These are phyloP conservation scores for Wickerhamomyces kurtzmanii DNA, from an alignment of 805 yeast genomes.

Conservation along the genomic window DNA sequence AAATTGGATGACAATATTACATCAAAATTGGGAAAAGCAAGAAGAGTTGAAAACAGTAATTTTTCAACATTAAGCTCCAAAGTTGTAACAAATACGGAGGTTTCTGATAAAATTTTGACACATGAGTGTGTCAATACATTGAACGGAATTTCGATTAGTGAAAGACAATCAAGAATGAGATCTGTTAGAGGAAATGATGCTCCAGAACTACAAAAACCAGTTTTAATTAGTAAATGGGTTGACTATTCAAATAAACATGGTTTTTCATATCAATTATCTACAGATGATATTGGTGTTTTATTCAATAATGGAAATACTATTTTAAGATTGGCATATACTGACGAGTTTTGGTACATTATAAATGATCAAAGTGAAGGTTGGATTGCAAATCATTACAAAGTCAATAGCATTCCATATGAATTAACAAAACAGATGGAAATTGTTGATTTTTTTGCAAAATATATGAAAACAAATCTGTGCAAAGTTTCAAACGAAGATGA, in stretches of 20 bases:
- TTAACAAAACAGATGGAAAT: slow-evolving; percentile 71
- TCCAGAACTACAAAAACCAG: slow-evolving; percentile 34
- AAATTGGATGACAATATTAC: slow-evolving; percentile 21
- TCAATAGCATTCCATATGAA: slow-evolving; percentile 31
- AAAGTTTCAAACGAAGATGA: slow-evolving; percentile 63
- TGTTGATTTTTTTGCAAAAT: slow-evolving; percentile 79
- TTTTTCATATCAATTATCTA: slow-evolving; percentile 83
- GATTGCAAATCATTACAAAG: slow-evolving; percentile 37
- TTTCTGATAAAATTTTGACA: slow-evolving; percentile 22
- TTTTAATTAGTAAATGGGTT: slow-evolving; percentile 90
- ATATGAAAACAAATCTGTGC: slow-evolving; percentile 85
- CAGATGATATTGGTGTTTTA: slow-evolving; percentile 83
- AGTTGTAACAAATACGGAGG: slow-evolving; percentile 9
- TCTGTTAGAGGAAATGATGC: slow-evolving; percentile 4
- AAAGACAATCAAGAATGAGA: slow-evolving; percentile 33
- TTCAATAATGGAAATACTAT: slow-evolving; percentile 82
- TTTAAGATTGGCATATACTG: slow-evolving; percentile 55
- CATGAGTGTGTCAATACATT: slow-evolving; percentile 36
- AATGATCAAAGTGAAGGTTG: slow-evolving; percentile 41
- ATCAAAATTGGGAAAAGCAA: slow-evolving; percentile 22
- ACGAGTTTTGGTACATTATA: slow-evolving; percentile 55
- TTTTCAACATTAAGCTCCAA: slow-evolving; percentile 6
- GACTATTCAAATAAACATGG: slow-evolving; percentile 96
- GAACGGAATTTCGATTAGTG: slow-evolving; percentile 33
- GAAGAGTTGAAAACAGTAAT: slow-evolving; percentile 30